Evolutionary conservation across 805 yeast genomes (phyloP).

Genomic region (Candida gorgasii): DNA sequence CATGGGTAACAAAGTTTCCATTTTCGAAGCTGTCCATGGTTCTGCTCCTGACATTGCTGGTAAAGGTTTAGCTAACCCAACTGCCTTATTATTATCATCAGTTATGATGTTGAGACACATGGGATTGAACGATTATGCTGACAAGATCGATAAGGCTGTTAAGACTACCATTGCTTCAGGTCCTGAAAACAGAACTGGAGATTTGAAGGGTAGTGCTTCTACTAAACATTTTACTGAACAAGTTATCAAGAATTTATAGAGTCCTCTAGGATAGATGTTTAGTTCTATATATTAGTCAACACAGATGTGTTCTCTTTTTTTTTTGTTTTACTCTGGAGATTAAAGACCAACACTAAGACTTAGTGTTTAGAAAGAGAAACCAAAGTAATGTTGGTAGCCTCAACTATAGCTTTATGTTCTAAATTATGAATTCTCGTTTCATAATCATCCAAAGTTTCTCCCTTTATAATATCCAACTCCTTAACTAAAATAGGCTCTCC

Average conservation of each 20-base stretch:
- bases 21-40: slow-evolving; percentile 99
- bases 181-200: slow-evolving; percentile 94
- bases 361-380: not conserved
- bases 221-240: slow-evolving; percentile 89
- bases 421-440: slow-evolving; percentile 77
- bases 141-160: slow-evolving; percentile 85
- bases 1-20: slow-evolving; percentile 97
- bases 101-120: slow-evolving; percentile 99
- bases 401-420: slow-evolving; percentile 92
- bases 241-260: slow-evolving; percentile 75
- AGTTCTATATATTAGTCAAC: slow-evolving; percentile 2
- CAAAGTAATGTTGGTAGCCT: slow-evolving; percentile 74
- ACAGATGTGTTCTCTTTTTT: too few species aligned
- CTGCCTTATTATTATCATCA: slow-evolving; percentile 92
- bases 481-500: slow-evolving; percentile 88
- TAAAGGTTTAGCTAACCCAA: slow-evolving; percentile 98
- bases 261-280: not conserved
- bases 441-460: slow-evolving; percentile 77
- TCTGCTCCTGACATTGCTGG: slow-evolving; percentile 99
- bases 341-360: too few species aligned
- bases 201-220: slow-evolving; percentile 88
- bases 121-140: slow-evolving; percentile 82
- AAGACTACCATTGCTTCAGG: slow-evolving; percentile 90
- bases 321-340: not conserved
- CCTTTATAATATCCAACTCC: slow-evolving; percentile 68